Evolutionary conservation across 441 rosid genomes (phyloP), one percentile per base, ranked within the genome.

Genomic region (Breynia disticha): DNA sequence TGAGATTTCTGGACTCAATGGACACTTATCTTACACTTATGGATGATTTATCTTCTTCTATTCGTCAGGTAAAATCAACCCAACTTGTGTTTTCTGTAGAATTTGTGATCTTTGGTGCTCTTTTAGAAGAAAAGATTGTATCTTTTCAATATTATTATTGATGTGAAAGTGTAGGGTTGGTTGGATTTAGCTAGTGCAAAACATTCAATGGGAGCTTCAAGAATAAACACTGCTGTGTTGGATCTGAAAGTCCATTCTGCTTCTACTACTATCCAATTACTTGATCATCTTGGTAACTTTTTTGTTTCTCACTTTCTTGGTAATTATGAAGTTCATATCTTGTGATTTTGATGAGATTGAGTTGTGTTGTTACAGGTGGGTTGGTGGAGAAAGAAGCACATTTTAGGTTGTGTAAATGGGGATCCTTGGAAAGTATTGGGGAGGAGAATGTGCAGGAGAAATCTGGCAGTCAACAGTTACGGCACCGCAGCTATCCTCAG

Each of bases 191-290:
- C 97, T 8, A 75, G 95, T 72, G 95, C 97, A 50, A 70, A 95
- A 32, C 96, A 88, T 64, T 83, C 97, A 6, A 86, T 89, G 98
- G 97, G 98, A 41, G 62, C 84, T 50, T 86, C 77, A 12, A 87
- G 99, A 19, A 47, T 93, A 59, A 93, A 73, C 61, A 59, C 80
- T 48, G 79, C 79, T 65, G 72, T 86, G 46, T 75, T 89, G 64
- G 96, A 93, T 64, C 90, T 81, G 55, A 86, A 82, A 56, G 21
- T 51, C 48, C 98, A 86, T 58, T 56, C 85, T 20, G 98, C 98
- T 66, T 67, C 93, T 57, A 74, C 97, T 14, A 67, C 84, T 39
- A 19, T 93, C 65, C 75, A 69, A 73, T 72, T 82, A 0, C 43
- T 74, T 7, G 59, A 67, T 52, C 65, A 73, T 46, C 78, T 69